Conservation (phyloP, 768 basidiomycete species). For the Psilocybe cyanescens region DNA sequence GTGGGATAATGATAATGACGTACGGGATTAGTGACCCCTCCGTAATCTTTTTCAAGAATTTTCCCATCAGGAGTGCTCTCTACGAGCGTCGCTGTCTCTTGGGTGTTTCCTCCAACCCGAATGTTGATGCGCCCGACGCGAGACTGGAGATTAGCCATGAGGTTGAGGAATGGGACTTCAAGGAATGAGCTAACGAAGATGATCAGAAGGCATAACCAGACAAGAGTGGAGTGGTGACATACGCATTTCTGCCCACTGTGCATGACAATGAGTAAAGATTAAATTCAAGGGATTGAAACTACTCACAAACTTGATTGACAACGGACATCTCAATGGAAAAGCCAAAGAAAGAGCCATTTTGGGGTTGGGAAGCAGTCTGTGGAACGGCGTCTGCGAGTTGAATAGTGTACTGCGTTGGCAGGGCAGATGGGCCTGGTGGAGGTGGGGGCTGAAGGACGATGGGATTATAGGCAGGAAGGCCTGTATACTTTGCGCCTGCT, state of each 20-base stretch:
- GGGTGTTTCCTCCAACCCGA: slow-evolving; percentile 80
- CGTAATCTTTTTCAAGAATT: slow-evolving; percentile 29
- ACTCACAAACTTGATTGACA: slow-evolving; percentile 63
- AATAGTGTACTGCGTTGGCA: slow-evolving; percentile 48
- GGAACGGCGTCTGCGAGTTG: slow-evolving; percentile 44
- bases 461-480: slow-evolving; percentile 57
- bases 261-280: not conserved
- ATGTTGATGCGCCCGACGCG: slow-evolving; percentile 65
- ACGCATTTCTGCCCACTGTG: slow-evolving; percentile 58
- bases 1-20: not conserved
- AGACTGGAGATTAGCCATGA: slow-evolving; percentile 68
- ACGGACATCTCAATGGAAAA: slow-evolving; percentile 82
- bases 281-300: not conserved
- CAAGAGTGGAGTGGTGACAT: slow-evolving; percentile 16
- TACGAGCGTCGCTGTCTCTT: slow-evolving; percentile 65
- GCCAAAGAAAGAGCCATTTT: slow-evolving; percentile 52
- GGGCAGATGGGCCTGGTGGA: slow-evolving; percentile 47
- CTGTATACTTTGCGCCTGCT: slow-evolving; percentile 42
- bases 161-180: slow-evolving; percentile 73
- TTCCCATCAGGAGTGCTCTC: slow-evolving; percentile 42
- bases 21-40: slow-evolving; percentile 23
- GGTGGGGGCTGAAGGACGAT: slow-evolving; percentile 53
- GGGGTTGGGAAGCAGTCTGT: slow-evolving; percentile 36
- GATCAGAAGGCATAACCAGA: not conserved
- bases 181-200: slow-evolving; percentile 43